Evolutionary conservation across 139 green algal species (phyloP).

Genomic region (Volvox africanus): DNA sequence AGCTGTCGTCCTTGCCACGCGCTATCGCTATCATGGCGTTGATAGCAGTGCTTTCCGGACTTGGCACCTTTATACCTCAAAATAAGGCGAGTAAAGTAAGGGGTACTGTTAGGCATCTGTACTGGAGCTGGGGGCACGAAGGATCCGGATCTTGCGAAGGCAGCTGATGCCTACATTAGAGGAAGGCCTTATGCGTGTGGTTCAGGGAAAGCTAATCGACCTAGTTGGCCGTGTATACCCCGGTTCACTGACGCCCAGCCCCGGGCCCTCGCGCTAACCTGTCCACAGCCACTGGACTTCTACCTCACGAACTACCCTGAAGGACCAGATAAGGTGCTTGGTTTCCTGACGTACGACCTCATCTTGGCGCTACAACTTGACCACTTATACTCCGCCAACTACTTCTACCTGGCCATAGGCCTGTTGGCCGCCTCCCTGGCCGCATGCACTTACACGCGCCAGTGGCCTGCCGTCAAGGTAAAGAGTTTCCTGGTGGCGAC

Average conservation of each 20-base stretch:
- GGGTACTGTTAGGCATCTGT: too few relatives aligned
- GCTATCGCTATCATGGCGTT: conserved; percentile 90
- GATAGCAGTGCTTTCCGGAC: conserved; percentile 85
- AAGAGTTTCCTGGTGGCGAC: neutral
- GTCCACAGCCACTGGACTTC: conserved; percentile 67
- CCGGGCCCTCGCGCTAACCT: neutral
- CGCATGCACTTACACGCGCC: conserved; percentile 94
- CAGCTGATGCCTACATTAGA: too few relatives aligned
- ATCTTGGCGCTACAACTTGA: conserved; percentile 83
- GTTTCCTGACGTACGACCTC: conserved; percentile 83
- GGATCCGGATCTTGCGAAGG: too few relatives aligned
- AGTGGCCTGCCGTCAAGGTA: conserved; percentile 90
- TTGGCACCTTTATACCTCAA: conserved; percentile 96
- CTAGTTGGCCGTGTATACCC: too few relatives aligned
- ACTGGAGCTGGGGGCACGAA: too few relatives aligned
- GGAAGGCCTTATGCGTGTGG: too few relatives aligned
- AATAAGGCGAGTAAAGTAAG: conserved; percentile 74
- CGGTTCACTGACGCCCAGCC: too few relatives aligned
- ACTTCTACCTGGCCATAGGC: conserved; percentile 91
- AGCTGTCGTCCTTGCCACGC: conserved; percentile 88
- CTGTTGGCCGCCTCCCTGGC: conserved; percentile 89
- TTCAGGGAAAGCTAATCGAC: too few relatives aligned
- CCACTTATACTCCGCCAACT: conserved; percentile 90
- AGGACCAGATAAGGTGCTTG: conserved; percentile 75
- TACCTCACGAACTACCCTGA: conserved; percentile 81